These are phyloP conservation scores for Xylariaceae sp. DNA, from an alignment of 2,329 filamentous ascomycete genomes.

Conservation along the genomic window DNA sequence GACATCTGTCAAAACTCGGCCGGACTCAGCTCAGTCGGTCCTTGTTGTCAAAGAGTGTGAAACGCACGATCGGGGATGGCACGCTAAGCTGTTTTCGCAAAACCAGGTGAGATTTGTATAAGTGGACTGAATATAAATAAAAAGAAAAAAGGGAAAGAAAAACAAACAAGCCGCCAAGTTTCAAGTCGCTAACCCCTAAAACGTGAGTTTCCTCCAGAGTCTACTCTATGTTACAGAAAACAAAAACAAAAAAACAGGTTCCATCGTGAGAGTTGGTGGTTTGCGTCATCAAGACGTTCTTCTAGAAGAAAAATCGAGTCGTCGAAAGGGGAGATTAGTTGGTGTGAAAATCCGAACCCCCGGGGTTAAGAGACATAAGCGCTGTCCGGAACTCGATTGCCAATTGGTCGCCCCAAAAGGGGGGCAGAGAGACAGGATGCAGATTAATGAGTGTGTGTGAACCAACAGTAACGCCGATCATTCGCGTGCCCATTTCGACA, in stretches of 20 bases:
- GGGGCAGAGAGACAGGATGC: conserved; percentile 1
- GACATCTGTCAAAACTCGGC: too few species aligned
- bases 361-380: conserved; percentile 2
- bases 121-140: neutral
- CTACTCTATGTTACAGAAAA: conserved; percentile 11
- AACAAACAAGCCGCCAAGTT: conserved; percentile 4
- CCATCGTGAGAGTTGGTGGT: neutral
- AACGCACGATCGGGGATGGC: neutral
- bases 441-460: too few species aligned
- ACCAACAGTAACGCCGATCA: too few species aligned
- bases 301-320: neutral
- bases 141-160: neutral
- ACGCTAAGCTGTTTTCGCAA: too few species aligned
- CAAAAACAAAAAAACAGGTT: neutral
- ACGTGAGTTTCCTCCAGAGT: conserved; percentile 22
- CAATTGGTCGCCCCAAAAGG: conserved; percentile 10
- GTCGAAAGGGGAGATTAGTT: neutral
- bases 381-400: neutral
- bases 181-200: conserved; percentile 20
- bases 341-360: neutral
- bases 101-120: neutral
- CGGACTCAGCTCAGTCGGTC: too few species aligned
- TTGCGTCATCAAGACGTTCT: conserved; percentile 6
- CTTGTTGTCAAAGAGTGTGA: neutral
- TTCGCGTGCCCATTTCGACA: conserved; percentile 3